These are phyloP conservation scores for Myrica gale DNA, from an alignment of 306 rosid genomes.

Conservation along the genomic window DNA sequence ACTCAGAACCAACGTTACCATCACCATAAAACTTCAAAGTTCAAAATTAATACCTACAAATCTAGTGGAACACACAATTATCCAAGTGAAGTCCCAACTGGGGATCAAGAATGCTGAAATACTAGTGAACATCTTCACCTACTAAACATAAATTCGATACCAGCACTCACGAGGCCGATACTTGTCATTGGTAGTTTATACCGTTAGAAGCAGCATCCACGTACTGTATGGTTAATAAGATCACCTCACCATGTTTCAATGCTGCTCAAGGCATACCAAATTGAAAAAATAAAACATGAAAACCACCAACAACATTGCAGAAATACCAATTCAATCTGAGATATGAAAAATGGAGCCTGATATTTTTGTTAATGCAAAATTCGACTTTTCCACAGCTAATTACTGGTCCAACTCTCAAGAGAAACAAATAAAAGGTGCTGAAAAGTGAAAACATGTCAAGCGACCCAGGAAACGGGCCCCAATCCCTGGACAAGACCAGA, in stretches of 20 bases:
- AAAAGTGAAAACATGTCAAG: not conserved
- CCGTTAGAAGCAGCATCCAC: not conserved
- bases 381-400: not conserved
- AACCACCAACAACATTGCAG: not conserved
- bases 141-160: constrained; percentile 4
- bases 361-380: not conserved
- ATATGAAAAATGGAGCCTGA: not conserved
- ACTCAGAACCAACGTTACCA: not conserved
- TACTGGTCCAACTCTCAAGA: not conserved
- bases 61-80: not conserved
- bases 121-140: not conserved
- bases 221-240: not conserved
- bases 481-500: not conserved
- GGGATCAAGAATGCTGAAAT: not conserved
- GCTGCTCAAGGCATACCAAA: not conserved
- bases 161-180: not conserved
- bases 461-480: not conserved
- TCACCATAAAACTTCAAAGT: not conserved
- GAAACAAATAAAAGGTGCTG: not conserved
- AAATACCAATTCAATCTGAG: not conserved
- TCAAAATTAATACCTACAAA: not conserved
- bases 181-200: not conserved
- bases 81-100: not conserved
- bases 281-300: not conserved
- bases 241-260: not conserved